Percentiles rank a stretch among this genome's conserved stretches.
Conservation (phyloP, 257 asterid species). For the Solanum microdontum region DNA sequence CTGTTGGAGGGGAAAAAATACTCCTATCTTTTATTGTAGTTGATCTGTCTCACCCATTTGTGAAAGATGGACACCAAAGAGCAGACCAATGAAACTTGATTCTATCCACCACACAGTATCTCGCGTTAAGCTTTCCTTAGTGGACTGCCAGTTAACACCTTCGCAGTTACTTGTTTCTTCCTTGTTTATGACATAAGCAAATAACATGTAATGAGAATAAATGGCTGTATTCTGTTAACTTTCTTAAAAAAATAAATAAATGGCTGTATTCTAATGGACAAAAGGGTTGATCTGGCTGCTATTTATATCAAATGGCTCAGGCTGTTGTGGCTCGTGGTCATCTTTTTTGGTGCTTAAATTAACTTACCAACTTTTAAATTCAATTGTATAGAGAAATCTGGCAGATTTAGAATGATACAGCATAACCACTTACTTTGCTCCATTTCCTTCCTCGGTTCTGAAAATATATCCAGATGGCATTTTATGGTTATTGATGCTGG, state of each 20-base stretch:
- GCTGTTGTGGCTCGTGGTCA: neutral
- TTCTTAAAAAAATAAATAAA: neutral
- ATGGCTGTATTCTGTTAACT: neutral
- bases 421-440: neutral
- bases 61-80: neutral
- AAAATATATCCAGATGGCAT: neutral
- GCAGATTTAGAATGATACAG: neutral
- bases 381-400: neutral
- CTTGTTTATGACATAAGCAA: neutral
- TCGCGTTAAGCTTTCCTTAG: neutral
- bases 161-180: neutral
- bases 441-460: neutral
- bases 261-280: neutral
- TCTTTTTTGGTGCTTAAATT: neutral
- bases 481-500: neutral
- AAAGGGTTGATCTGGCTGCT: neutral
- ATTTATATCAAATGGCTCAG: neutral
- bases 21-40: neutral
- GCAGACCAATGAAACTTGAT: neutral
- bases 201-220: neutral
- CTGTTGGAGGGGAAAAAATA: neutral
- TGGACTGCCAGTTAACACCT: neutral
- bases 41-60: neutral
- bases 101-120: neutral
- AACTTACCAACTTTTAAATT: neutral